phyloP scores from a whole-genome alignment of 2,329 filamentous ascomycete genomes.

The Neonectria coccinea region DNA sequence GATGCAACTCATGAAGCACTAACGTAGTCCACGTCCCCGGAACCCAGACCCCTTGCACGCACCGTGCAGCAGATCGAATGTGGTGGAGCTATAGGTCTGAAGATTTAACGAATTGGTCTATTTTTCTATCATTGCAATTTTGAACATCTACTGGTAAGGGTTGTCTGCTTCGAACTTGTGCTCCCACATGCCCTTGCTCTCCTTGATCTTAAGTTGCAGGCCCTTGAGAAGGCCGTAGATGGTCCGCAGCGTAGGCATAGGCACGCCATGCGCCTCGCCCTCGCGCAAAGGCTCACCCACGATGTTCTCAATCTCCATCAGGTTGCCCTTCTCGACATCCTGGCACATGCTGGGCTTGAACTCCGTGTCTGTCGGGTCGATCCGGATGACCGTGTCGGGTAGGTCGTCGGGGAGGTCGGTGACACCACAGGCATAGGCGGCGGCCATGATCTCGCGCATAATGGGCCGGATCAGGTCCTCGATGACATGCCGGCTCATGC shows the following conservation, averaged over 20 bases:
- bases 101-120: background rate
- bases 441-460: slow-evolving; percentile 64
- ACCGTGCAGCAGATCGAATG: too few species aligned
- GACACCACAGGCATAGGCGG: slow-evolving; percentile 57
- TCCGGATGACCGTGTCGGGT: slow-evolving; percentile 61
- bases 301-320: slow-evolving; percentile 62
- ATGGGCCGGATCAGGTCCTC: slow-evolving; percentile 62
- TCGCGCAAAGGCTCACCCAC: slow-evolving; percentile 64
- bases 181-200: slow-evolving; percentile 52
- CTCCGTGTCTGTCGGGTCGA: slow-evolving; percentile 63
- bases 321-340: slow-evolving; percentile 59
- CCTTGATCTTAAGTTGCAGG: slow-evolving; percentile 61
- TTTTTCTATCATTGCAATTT: background rate
- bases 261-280: slow-evolving; percentile 57
- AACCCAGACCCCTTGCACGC: too few species aligned
- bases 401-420: slow-evolving; percentile 54
- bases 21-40: too few species aligned
- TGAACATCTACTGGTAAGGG: slow-evolving; percentile 35
- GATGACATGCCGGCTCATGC: slow-evolving; percentile 57
- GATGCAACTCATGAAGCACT: too few species aligned
- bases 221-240: slow-evolving; percentile 62
- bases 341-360: slow-evolving; percentile 66
- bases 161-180: slow-evolving; percentile 40
- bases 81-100: background rate
- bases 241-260: slow-evolving; percentile 61